phyloP scores from a whole-genome alignment of 305 asterid genomes.

The Fraxinus sp. region DNA sequence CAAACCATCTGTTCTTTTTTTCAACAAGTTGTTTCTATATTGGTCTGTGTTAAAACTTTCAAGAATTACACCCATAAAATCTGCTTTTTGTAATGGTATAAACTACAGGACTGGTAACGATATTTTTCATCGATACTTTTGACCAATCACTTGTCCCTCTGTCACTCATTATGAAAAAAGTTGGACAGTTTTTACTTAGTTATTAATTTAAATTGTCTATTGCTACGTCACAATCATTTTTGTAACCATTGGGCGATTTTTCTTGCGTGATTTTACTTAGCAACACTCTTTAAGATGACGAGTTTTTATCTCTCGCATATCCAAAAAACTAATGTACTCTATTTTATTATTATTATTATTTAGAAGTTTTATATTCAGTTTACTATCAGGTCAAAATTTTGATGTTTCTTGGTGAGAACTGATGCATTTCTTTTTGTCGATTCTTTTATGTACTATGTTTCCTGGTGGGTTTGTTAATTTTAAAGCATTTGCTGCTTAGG shows the following conservation, averaged over 20 bases:
- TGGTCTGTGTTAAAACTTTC: neutral
- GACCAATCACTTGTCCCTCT: neutral
- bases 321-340: neutral
- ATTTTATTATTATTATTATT: too few species aligned
- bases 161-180: neutral
- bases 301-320: neutral
- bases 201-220: neutral
- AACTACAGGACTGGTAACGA: neutral
- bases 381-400: constrained; percentile 10
- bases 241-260: neutral
- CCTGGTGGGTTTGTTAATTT: constrained; percentile 1
- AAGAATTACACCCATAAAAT: neutral
- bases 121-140: neutral
- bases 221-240: neutral
- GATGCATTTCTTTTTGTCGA: neutral
- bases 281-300: neutral
- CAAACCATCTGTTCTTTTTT: constrained; percentile 1
- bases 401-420: neutral
- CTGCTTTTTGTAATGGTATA: constrained; percentile 1
- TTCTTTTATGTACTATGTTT: neutral
- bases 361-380: neutral
- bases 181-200: neutral
- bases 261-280: neutral
- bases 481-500: constrained; percentile 40
- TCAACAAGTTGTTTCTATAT: constrained; percentile 10